Percentiles rank a stretch among this genome's conserved stretches.
phyloP scores from a whole-genome alignment of 768 basidiomycete species.

The Clavaria fumosa region DNA sequence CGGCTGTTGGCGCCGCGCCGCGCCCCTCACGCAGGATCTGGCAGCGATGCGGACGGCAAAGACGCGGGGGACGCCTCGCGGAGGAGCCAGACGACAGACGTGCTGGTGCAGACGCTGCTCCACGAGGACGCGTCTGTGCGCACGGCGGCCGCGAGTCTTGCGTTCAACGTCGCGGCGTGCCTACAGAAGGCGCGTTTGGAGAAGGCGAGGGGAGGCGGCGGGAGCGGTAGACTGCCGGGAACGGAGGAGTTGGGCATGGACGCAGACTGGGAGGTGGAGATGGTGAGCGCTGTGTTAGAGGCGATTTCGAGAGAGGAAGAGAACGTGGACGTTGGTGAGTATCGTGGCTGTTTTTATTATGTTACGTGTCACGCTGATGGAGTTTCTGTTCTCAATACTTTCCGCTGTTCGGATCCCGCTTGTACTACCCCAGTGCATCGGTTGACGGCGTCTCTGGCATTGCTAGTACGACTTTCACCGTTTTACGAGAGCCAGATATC shows the following conservation, averaged over 20 bases:
- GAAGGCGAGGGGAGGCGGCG: constrained; percentile 18
- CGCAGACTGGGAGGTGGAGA: constrained; percentile 78
- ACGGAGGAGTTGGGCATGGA: constrained; percentile 34
- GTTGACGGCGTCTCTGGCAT: no score
- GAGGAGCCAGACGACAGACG: constrained; percentile 26
- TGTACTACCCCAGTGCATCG: no score
- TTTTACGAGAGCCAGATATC: no score
- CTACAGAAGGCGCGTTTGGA: constrained; percentile 49
- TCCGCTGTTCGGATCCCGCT: no score
- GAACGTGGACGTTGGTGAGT: constrained; percentile 71
- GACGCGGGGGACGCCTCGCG: constrained; percentile 7
- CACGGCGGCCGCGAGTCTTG: constrained; percentile 68
- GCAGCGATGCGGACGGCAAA: no score
- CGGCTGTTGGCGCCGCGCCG: constrained; percentile 20
- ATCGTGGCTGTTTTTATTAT: constrained; percentile 4
- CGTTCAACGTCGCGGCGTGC: constrained; percentile 57
- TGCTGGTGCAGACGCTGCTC: constrained; percentile 54
- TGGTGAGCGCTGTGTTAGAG: constrained; percentile 71
- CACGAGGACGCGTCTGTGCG: constrained; percentile 54
- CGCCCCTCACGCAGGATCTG: no score
- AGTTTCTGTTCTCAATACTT: no score
- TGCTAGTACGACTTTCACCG: no score
- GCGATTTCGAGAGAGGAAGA: constrained; percentile 54
- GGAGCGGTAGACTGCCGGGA: no score
- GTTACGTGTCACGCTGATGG: no score